A percentile compares a stretch with the other conserved stretches of the same genome.
These are phyloP conservation scores for Phlyctochytrium bullatum DNA, from an alignment of 192 early-diverging fungal genomes.

Conservation along the genomic window DNA sequence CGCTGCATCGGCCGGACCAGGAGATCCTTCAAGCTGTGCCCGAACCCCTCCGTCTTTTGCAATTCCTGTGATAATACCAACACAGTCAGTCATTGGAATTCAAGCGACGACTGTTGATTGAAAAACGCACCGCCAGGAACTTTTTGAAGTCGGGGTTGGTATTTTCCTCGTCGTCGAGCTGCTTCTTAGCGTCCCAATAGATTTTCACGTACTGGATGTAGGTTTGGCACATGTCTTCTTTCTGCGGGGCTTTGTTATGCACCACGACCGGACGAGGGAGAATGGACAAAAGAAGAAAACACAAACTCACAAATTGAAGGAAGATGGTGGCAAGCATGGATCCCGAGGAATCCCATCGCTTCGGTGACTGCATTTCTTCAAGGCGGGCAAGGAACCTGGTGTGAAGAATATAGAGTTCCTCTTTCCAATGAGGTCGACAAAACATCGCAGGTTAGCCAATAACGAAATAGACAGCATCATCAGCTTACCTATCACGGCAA, in stretches of 20 bases:
- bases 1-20: conserved; percentile 44
- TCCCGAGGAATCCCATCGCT: conserved; percentile 30
- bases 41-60: conserved; percentile 6
- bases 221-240: conserved; percentile 26
- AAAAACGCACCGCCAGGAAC: conserved; percentile 7
- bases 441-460: too few relatives aligned
- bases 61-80: too few relatives aligned
- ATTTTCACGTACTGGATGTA: conserved; percentile 42
- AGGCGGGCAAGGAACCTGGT: conserved; percentile 30
- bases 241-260: too few relatives aligned
- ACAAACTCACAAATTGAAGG: conserved; percentile 32
- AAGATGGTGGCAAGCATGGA: conserved; percentile 40
- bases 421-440: conserved; percentile 7
- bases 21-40: conserved; percentile 29
- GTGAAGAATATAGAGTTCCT: conserved; percentile 39
- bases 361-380: conserved; percentile 29
- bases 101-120: too few relatives aligned
- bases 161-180: conserved; percentile 33
- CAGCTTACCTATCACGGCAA: conserved; percentile 38
- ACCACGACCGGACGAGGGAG: too few relatives aligned
- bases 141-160: conserved; percentile 33
- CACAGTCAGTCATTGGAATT: too few relatives aligned
- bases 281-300: not conserved
- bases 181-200: conserved; percentile 31
- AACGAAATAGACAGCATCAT: too few relatives aligned